Base-by-base conservation (phyloP, 192 early-diverging fungal genomes). In the Obelidium mucronatum region DNA sequence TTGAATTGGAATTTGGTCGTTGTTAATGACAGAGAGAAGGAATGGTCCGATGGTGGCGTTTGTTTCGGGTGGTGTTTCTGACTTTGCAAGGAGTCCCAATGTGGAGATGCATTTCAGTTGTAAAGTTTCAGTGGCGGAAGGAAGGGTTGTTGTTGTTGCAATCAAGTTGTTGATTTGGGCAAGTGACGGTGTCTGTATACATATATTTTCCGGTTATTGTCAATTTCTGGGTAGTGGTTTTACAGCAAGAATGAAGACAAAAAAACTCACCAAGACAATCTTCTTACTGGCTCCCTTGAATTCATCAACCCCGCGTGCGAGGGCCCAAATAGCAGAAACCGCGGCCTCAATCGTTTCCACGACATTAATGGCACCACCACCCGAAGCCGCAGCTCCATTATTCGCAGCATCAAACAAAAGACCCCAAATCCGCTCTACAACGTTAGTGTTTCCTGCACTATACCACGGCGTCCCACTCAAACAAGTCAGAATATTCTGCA, bases 241-340 rank as follows among this genome's bases (percentile, higher is more conserved):
- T 3, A 73, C 5, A 31, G 24, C 13, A 11, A 71, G 17, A 42
- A 67, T 3, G 24, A 31, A 11, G 19, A 31, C 26, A 70, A 35
- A n/a, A 51, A 28, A n/a, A 58, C 19, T 13, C 61, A 73, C 71
- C 55, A 73, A 39, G 24, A 42, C 2, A 55, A 51, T 56, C 24
- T 26, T 67, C 11, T 56, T 26, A 5, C 33, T 19, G n/a, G 51
- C 26, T 33, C 78, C 61, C 33, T 81, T 80, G 54, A 78, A 76
- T 30, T 84, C 85, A 28, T 88, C 82, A 39, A 90, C 81, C 15
- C 90, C 89, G 60, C 93, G 89, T 2, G 89, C 87, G 51, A 95
- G 74, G 1, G 91, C 86, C 94, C 94, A 96, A 63, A 95, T 79
- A 63, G 92, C 91, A 5, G 90, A 87, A 24, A 94, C 84, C 24